These are phyloP conservation scores for Eucalyptus tenuipes DNA, from an alignment of 345 rosid genomes.

Conservation along the genomic window DNA sequence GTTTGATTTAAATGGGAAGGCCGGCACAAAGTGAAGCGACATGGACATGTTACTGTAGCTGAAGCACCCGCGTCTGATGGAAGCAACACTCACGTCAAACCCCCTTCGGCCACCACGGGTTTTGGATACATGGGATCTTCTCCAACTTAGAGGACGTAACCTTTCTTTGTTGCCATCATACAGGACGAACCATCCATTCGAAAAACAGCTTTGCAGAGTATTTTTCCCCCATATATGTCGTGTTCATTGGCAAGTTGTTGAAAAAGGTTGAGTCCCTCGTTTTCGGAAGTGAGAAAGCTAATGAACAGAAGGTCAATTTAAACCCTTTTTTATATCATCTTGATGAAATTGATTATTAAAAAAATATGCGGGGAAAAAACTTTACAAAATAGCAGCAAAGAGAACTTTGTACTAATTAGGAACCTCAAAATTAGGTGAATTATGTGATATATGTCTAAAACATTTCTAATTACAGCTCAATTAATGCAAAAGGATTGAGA, in stretches of 20 bases:
- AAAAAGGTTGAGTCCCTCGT: not conserved
- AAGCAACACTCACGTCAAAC: not conserved
- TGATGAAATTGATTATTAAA: not conserved
- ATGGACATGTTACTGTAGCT: not conserved
- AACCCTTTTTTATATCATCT: not conserved
- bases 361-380: not conserved
- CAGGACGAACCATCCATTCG: not conserved
- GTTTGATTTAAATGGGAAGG: not conserved
- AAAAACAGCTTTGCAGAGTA: not conserved
- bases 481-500: not conserved
- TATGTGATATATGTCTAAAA: not conserved
- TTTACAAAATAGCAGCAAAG: not conserved
- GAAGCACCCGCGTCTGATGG: not conserved
- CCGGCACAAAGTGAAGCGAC: not conserved
- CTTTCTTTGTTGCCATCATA: not conserved
- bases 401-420: not conserved
- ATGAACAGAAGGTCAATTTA: not conserved
- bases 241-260: not conserved
- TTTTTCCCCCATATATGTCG: not conserved
- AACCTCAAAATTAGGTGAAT: not conserved
- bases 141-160: not conserved
- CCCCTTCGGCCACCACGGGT: not conserved
- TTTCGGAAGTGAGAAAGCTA: not conserved
- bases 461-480: not conserved
- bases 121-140: not conserved